A percentile compares a stretch with the other conserved stretches of the same genome.
These are phyloP conservation scores for Colletotrichum lentis DNA, from an alignment of 2,329 filamentous ascomycete species.

Conservation along the genomic window DNA sequence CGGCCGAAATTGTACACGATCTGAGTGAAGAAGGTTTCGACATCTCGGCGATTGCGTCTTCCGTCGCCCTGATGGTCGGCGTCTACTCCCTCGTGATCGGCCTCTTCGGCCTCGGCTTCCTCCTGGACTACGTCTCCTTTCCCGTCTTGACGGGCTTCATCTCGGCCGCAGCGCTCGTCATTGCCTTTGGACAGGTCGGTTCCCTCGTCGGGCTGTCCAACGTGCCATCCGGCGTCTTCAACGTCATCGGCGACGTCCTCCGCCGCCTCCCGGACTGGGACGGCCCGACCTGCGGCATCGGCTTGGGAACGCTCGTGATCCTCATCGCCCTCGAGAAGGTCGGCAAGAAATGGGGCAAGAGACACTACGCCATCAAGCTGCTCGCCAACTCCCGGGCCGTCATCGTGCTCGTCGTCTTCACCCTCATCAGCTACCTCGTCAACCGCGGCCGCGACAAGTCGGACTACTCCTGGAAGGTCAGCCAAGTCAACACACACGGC, in stretches of 20 bases:
- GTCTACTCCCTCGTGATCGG: constrained; percentile 67
- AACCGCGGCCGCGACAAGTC: constrained; percentile 60
- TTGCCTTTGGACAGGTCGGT: constrained; percentile 69
- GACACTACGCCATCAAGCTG: constrained; percentile 66
- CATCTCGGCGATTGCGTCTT: constrained; percentile 62
- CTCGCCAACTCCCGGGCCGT: constrained; percentile 68
- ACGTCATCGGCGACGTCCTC: constrained; percentile 32
- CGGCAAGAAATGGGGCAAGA: constrained; percentile 68
- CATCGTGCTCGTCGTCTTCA: constrained; percentile 68
- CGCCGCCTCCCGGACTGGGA: constrained; percentile 48
- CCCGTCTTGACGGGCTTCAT: constrained; percentile 73
- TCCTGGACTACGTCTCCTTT: constrained; percentile 73
- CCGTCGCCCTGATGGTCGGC: constrained; percentile 70
- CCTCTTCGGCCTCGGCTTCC: constrained; percentile 69
- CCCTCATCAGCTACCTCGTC: constrained; percentile 68
- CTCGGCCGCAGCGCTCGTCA: constrained; percentile 71
- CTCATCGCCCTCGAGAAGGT: constrained; percentile 65
- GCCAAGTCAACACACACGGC: constrained; percentile 64
- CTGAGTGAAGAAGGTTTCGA: constrained; percentile 53
- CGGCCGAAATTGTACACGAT: constrained; percentile 66
- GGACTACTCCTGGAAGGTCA: constrained; percentile 65
- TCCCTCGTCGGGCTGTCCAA: constrained; percentile 63
- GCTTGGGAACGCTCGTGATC: constrained; percentile 64
- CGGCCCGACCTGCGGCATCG: constrained; percentile 73
- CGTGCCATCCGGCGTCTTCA: constrained; percentile 34